Conservation (phyloP, 2,329 filamentous ascomycete genomes). For the Gliomastix tumulicola region DNA sequence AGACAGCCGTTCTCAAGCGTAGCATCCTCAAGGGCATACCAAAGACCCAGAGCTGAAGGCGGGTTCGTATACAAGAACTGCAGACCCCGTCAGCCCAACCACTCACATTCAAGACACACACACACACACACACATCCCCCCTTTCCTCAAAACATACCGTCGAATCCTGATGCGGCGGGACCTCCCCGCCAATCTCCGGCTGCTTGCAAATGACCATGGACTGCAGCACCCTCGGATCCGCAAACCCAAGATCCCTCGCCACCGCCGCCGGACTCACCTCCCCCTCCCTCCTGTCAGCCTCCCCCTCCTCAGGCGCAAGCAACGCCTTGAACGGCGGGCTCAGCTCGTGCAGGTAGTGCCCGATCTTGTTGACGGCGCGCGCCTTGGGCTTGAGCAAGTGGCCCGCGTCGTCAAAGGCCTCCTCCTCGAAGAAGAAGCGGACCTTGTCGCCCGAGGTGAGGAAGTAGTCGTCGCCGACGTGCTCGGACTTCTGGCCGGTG, state of each 20-base stretch:
- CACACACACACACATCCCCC: too few species aligned
- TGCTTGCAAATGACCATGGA: constrained; percentile 99
- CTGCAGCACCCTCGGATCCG: constrained; percentile 72
- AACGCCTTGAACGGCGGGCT: constrained; percentile 59
- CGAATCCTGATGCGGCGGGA: constrained; percentile 86
- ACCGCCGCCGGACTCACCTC: constrained; percentile 48
- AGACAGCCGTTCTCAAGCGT: constrained; percentile 82
- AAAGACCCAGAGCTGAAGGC: constrained; percentile 87
- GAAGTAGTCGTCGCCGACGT: constrained; percentile 95
- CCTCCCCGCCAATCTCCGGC: constrained; percentile 87
- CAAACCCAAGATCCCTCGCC: constrained; percentile 65
- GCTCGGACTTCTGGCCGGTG: constrained; percentile 76
- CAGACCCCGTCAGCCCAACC: constrained; percentile 63
- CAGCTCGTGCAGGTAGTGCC: constrained; percentile 67
- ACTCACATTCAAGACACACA: too few species aligned
- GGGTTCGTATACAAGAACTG: constrained; percentile 89
- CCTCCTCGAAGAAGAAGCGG: constrained; percentile 96
- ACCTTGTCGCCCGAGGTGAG: constrained; percentile 83
- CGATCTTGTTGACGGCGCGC: constrained; percentile 83
- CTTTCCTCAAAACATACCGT: too few species aligned
- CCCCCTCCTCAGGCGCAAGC: constrained; percentile 40
- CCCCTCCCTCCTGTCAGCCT: constrained; percentile 20
- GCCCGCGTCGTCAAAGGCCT: constrained; percentile 66
- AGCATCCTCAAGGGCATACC: constrained; percentile 94
- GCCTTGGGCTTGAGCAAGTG: constrained; percentile 71